These are phyloP conservation scores for Lentinula edodes DNA, from an alignment of 768 basidiomycete genomes.

Conservation along the genomic window DNA sequence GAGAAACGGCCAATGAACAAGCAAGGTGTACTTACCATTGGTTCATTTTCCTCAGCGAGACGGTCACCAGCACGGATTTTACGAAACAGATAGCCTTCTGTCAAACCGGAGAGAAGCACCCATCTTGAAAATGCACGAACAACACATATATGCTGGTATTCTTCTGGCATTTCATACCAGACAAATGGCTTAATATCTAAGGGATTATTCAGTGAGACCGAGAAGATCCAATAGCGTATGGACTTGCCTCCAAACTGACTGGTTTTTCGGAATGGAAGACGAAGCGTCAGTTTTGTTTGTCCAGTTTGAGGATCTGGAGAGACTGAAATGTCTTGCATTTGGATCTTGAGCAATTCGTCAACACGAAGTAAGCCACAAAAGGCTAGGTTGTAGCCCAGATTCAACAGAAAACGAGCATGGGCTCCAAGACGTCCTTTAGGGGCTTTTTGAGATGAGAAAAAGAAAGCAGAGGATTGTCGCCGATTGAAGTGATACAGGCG, in stretches of 20 bases:
- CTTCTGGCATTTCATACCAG: slow-evolving; percentile 4
- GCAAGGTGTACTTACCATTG: slow-evolving; percentile 8
- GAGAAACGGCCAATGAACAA: background rate
- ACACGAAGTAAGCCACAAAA: slow-evolving; percentile 14
- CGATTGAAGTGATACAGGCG: slow-evolving; percentile 10
- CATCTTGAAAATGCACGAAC: slow-evolving; percentile 12
- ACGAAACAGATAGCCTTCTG: slow-evolving; percentile 10
- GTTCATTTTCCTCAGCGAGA: slow-evolving; percentile 2
- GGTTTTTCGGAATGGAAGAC: too few species aligned
- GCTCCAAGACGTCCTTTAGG: background rate
- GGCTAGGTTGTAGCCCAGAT: slow-evolving; percentile 2
- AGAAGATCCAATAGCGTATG: too few species aligned
- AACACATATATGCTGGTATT: slow-evolving; percentile 12
- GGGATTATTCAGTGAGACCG: background rate
- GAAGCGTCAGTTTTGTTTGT: slow-evolving; percentile 3
- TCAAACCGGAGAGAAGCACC: slow-evolving; percentile 2
- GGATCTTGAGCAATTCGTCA: slow-evolving; percentile 15
- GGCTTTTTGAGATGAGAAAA: background rate
- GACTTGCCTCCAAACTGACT: too few species aligned
- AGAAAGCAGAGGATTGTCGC: background rate
- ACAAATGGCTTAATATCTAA: slow-evolving; percentile 15
- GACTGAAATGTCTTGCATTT: slow-evolving; percentile 7
- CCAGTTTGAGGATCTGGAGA: background rate
- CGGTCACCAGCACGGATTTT: slow-evolving; percentile 9
- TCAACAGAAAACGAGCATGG: background rate